Base-by-base conservation (phyloP, 768 basidiomycete species). In the Mycena crocata region DNA sequence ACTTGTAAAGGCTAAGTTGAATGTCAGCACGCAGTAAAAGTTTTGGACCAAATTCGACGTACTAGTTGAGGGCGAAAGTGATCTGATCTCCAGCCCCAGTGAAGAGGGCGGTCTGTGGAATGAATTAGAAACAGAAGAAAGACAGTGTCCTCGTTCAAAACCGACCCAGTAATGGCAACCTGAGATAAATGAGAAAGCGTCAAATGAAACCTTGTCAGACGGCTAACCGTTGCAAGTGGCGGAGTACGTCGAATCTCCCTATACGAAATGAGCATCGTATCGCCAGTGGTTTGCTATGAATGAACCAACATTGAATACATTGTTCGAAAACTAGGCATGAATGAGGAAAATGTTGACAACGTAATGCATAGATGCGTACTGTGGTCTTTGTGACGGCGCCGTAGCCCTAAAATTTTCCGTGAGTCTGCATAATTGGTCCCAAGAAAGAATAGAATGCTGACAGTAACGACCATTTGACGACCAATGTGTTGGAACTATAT, bases 401-500 rank as follows among this genome's bases (percentile, higher is more conserved):
- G 39, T 73, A 73, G n/a, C 61, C 59, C 59, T 61, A 61, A 31
- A 13, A 50, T 19, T 21, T 2, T 5, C 1, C 24, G 35, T 61
- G 28, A 51, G n/a, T 51, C 23, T 28, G 9, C 14, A 17, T 39
- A 5, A 30, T 24, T 32, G n/a, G 0, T n/a, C 5, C 19, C 2
- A 52, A 23, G n/a, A 32, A 32, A 30, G 37, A 24, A 35, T 19
- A 17, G 23, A 24, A 57, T 26, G n/a, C 57, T 37, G 7, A 73
- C 74, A 37, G 74, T 75, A 4, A 65, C 74, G 23, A 75, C 68
- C 67, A 75, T 71, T 51, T 75, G 74, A 3, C 74, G 65, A n/a
- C 71, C 74, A 23, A 75, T 71, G 57, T 71, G 32, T 69, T 75
- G 72, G 62, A 75, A 62, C 61, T 62, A n/a, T 23, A 10, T 44